A percentile compares a stretch with the other conserved stretches of the same genome.
These are phyloP conservation scores for Xylariaceae sp. DNA, from an alignment of 2,329 filamentous ascomycete species.

Conservation along the genomic window DNA sequence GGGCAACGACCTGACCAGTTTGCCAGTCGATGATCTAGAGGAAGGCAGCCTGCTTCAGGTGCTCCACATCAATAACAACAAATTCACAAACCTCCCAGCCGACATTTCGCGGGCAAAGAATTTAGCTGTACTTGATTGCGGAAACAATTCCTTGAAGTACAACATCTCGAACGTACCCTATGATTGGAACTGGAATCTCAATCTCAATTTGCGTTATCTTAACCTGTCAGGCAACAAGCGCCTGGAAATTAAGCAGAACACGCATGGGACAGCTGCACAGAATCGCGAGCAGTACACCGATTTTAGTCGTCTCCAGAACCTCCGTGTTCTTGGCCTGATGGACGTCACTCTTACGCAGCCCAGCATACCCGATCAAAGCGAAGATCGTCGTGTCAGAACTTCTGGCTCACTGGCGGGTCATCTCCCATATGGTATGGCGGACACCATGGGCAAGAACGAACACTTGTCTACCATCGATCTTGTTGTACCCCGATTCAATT, in stretches of 20 bases:
- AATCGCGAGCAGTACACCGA: constrained; percentile 74
- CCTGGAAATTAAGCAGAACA: constrained; percentile 75
- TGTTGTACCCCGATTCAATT: constrained; percentile 86
- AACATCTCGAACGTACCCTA: constrained; percentile 99
- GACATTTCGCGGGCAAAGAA: constrained; percentile 93
- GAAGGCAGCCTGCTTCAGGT: constrained; percentile 82
- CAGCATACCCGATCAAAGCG: constrained; percentile 89
- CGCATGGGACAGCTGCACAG: constrained; percentile 47
- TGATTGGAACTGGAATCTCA: constrained; percentile 99
- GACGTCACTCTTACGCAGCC: constrained; percentile 93
- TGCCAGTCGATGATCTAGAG: constrained; percentile 91
- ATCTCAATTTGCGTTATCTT: constrained; percentile 87
- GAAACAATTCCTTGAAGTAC: constrained; percentile 93
- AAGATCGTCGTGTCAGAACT: constrained; percentile 92
- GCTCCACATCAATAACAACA: constrained; percentile 94
- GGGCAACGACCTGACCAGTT: constrained; percentile 84
- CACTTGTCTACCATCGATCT: constrained; percentile 94
- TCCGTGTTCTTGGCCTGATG: constrained; percentile 90
- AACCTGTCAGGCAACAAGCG: constrained; percentile 97
- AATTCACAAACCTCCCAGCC: constrained; percentile 92
- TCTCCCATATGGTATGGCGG: constrained; percentile 94
- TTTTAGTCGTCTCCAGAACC: constrained; percentile 76
- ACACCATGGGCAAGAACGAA: constrained; percentile 87
- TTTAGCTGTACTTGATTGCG: constrained; percentile 85
- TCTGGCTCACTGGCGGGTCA: constrained; percentile 89